These are phyloP conservation scores for Nematocida sp. DNA, from an alignment of 371 early-diverging fungal species.

Conservation along the genomic window DNA sequence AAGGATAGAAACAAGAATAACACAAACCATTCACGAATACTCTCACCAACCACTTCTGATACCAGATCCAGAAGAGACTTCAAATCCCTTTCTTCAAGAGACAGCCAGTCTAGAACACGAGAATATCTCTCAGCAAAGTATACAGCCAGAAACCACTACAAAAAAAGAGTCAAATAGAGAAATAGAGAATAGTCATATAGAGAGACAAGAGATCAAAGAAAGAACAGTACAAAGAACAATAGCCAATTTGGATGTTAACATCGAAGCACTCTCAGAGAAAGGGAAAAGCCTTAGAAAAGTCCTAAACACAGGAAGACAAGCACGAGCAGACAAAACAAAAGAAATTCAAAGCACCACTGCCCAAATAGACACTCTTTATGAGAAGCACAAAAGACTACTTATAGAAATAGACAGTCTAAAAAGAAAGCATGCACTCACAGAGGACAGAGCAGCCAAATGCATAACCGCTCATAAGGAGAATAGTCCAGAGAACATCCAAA, in stretches of 20 bases:
- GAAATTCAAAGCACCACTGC: constrained; percentile 16
- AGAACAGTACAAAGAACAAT: background rate
- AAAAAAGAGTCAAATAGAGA: too few species aligned
- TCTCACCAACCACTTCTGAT: background rate
- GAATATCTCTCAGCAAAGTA: background rate
- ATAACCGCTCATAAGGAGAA: background rate
- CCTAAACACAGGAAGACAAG: background rate
- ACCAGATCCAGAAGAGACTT: background rate
- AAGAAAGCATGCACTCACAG: background rate
- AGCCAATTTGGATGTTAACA: constrained; percentile 5
- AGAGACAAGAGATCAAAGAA: too few species aligned
- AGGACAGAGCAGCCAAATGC: background rate
- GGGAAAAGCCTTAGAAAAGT: constrained; percentile 35
- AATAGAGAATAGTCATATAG: too few species aligned
- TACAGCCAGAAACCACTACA: too few species aligned
- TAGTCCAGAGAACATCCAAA: background rate
- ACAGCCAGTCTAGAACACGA: too few species aligned
- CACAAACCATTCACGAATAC: background rate
- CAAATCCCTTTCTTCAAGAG: too few species aligned
- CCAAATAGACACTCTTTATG: background rate
- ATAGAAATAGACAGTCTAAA: background rate
- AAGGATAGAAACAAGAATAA: background rate
- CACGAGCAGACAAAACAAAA: constrained; percentile 10
- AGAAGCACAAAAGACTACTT: background rate
- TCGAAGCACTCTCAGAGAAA: constrained; percentile 11